A percentile compares a stretch with the other conserved stretches of the same genome.
phyloP scores from a whole-genome alignment of 139 green algal genomes.

The Pleodorina starrii region DNA sequence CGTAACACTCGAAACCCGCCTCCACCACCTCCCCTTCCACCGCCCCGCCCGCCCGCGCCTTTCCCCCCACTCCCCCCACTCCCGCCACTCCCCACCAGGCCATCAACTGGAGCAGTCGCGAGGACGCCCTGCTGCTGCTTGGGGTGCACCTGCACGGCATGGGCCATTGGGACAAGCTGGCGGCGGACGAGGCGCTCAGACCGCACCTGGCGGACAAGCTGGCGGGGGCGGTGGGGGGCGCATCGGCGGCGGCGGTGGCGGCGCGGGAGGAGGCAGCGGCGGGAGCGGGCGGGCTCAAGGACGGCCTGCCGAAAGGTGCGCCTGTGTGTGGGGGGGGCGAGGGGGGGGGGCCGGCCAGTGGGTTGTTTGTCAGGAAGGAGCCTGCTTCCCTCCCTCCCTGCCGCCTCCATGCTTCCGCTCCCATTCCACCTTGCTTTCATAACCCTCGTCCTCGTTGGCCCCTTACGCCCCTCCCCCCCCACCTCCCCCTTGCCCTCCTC shows the following conservation, averaged over 20 bases:
- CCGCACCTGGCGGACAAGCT: constrained; percentile 82
- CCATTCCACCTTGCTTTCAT: too few relatives aligned
- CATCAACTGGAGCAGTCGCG: constrained; percentile 45
- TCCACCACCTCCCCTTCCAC: too few relatives aligned
- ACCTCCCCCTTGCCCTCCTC: too few relatives aligned
- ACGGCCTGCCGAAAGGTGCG: constrained; percentile 52
- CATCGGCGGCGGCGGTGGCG: background rate
- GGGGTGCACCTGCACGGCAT: constrained; percentile 79
- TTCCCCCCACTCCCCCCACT: too few relatives aligned
- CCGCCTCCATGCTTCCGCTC: too few relatives aligned
- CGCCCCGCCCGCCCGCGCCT: too few relatives aligned
- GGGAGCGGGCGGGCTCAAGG: background rate
- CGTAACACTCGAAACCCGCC: too few relatives aligned
- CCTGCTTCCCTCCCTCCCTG: too few relatives aligned
- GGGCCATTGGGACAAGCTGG: constrained; percentile 87
- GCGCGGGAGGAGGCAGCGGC: constrained; percentile 36
- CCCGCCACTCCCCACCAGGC: background rate
- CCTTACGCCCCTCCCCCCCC: too few relatives aligned
- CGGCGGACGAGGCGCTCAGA: constrained; percentile 73
- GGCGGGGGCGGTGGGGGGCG: constrained; percentile 54
- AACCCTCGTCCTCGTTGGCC: too few relatives aligned
- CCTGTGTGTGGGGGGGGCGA: background rate
- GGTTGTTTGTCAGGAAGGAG: too few relatives aligned
- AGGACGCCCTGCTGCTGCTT: constrained; percentile 62
- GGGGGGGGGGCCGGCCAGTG: too few relatives aligned